Evolutionary conservation across 2,329 filamentous ascomycete species (phyloP).

Genomic region (Xylaria hypoxylon): DNA sequence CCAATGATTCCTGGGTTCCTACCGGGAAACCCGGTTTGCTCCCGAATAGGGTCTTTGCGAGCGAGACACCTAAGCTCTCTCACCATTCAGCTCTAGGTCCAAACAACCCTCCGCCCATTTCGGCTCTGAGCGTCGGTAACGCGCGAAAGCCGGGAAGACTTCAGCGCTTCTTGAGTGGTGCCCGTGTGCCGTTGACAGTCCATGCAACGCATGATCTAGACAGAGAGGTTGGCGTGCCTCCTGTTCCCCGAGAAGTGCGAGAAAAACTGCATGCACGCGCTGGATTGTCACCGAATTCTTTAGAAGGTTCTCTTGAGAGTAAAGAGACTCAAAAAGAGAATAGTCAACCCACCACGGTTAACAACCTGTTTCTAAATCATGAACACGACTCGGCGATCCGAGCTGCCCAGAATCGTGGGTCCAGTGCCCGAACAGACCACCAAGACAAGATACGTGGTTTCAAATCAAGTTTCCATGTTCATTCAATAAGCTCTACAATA

Average conservation of each 20-base stretch:
- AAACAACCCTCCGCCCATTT: conserved; percentile 48
- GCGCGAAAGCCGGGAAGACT: conserved; percentile 55
- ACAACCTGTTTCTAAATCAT: background rate
- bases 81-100: conserved; percentile 45
- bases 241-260: conserved; percentile 53
- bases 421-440: conserved; percentile 3
- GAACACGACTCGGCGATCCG: background rate
- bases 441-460: conserved; percentile 28
- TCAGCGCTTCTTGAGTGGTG: conserved; percentile 55
- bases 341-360: conserved; percentile 58
- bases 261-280: conserved; percentile 53
- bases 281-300: conserved; percentile 51
- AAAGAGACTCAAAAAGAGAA: conserved; percentile 60
- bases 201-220: conserved; percentile 52
- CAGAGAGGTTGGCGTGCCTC: conserved; percentile 49
- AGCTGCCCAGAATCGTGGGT: background rate
- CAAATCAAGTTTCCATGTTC: conserved; percentile 35
- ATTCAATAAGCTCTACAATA: conserved; percentile 41
- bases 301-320: conserved; percentile 54
- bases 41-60: background rate
- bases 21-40: background rate
- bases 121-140: conserved; percentile 52
- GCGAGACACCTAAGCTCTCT: conserved; percentile 40
- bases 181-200: conserved; percentile 49
- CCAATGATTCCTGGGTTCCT: background rate